phyloP scores from a whole-genome alignment of 2,329 filamentous ascomycete genomes.

The Exserohilum rostratum region DNA sequence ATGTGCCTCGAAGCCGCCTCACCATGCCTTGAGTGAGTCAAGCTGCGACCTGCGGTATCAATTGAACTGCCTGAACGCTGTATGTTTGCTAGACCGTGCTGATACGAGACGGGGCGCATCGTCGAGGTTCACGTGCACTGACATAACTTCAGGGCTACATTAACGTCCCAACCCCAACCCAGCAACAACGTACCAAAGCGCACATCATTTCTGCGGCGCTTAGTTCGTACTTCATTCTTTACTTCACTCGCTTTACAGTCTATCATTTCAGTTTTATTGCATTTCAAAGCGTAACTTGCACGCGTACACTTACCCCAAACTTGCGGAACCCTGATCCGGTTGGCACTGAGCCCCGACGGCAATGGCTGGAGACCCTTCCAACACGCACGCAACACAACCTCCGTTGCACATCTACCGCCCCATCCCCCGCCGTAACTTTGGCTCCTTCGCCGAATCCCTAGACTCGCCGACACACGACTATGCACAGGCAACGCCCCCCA shows the following conservation, averaged over 20 bases:
- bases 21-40: slow-evolving; percentile 1
- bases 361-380: slow-evolving; percentile 40
- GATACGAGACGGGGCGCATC: slow-evolving; percentile 23
- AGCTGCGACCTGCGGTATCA: slow-evolving; percentile 13
- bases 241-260: slow-evolving; percentile 15
- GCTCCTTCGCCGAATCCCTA: slow-evolving; percentile 25
- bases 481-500: slow-evolving; percentile 25
- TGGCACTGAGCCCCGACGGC: slow-evolving; percentile 12
- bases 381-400: slow-evolving; percentile 28
- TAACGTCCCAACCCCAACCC: slow-evolving; percentile 29
- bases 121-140: slow-evolving; percentile 32
- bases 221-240: slow-evolving; percentile 8
- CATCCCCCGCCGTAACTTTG: slow-evolving; percentile 47
- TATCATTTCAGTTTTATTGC: slow-evolving; percentile 10
- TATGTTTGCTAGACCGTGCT: slow-evolving; percentile 28
- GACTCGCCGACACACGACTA: slow-evolving; percentile 37
- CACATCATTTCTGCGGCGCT: slow-evolving; percentile 12
- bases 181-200: slow-evolving; percentile 24
- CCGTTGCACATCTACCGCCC: slow-evolving; percentile 47
- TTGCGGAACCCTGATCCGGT: slow-evolving; percentile 12
- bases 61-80: slow-evolving; percentile 31
- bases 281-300: slow-evolving; percentile 4
- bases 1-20: slow-evolving; percentile 14
- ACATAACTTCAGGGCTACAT: slow-evolving; percentile 24
- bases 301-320: slow-evolving; percentile 7